These are phyloP conservation scores for Penicillium olsonii DNA, from an alignment of 2,329 filamentous ascomycete genomes.

Conservation along the genomic window DNA sequence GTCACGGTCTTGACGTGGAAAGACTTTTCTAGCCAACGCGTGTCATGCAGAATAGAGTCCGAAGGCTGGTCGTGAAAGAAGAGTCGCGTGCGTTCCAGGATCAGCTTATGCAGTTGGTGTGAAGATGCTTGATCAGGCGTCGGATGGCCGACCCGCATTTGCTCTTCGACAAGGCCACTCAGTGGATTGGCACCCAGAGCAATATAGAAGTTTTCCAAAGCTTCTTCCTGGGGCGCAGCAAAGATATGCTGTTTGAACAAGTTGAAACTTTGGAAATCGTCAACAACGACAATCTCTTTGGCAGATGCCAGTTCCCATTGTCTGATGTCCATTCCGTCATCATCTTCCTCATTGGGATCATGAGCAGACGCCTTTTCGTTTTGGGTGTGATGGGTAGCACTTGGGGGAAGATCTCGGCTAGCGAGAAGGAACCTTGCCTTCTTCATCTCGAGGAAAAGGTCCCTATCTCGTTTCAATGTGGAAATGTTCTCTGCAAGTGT, in stretches of 20 bases:
- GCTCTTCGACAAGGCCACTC: constrained; percentile 75
- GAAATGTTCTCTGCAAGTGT: constrained; percentile 73
- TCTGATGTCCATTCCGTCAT: constrained; percentile 64
- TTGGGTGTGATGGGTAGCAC: constrained; percentile 18
- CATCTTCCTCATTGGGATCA: constrained; percentile 57
- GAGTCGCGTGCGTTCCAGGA: constrained; percentile 83
- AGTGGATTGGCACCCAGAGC: constrained; percentile 76
- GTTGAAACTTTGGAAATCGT: constrained; percentile 86
- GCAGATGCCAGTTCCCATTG: constrained; percentile 78
- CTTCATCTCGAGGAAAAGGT: constrained; percentile 75
- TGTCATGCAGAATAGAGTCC: constrained; percentile 81
- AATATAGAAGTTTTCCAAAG: constrained; percentile 79
- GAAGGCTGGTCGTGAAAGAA: constrained; percentile 83
- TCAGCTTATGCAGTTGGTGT: constrained; percentile 71
- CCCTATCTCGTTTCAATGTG: constrained; percentile 74
- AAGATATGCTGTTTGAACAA: constrained; percentile 83
- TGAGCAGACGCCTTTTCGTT: constrained; percentile 24
- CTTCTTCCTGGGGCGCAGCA: constrained; percentile 86
- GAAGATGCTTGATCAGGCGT: constrained; percentile 69
- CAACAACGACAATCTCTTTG: constrained; percentile 72
- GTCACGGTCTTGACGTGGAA: constrained; percentile 76
- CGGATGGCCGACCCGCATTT: constrained; percentile 69
- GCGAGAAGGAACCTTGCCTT: constrained; percentile 76
- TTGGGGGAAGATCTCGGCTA: constrained; percentile 68
- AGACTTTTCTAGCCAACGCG: constrained; percentile 87